These are phyloP conservation scores for Microbotryomycetes sp. DNA, from an alignment of 1,284 basidiomycete species.

Conservation along the genomic window DNA sequence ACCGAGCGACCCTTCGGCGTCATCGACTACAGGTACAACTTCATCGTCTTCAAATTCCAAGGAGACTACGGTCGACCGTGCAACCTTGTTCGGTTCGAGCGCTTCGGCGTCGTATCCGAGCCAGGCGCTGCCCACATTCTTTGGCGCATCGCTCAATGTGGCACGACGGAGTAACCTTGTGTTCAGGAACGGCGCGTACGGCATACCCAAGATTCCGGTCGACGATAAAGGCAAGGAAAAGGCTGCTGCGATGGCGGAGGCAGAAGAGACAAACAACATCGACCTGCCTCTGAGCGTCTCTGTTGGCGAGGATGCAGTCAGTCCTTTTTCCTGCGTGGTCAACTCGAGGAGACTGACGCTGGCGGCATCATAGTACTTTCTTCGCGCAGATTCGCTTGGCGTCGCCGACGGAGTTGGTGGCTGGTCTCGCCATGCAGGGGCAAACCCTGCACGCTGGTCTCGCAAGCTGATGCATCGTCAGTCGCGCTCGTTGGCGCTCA, in stretches of 20 bases:
- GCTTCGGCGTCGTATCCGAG: constrained; percentile 4
- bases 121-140: constrained; percentile 21
- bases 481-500: not conserved
- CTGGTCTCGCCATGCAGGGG: constrained; percentile 55
- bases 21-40: not conserved
- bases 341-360: constrained; percentile 69
- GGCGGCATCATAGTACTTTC: constrained; percentile 52
- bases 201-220: constrained; percentile 42
- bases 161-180: constrained; percentile 27
- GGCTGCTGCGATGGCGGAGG: constrained; percentile 14
- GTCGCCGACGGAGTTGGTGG: constrained; percentile 86
- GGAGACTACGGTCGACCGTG: constrained; percentile 3
- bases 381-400: constrained; percentile 69
- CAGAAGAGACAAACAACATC: constrained; percentile 20
- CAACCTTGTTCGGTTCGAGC: constrained; percentile 7
- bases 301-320: constrained; percentile 32
- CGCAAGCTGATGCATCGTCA: constrained; percentile 73
- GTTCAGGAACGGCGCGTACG: constrained; percentile 42
- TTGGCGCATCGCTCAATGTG: constrained; percentile 23
- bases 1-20: constrained; percentile 1
- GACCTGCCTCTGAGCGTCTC: constrained; percentile 36
- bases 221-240: constrained; percentile 34
- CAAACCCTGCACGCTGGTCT: constrained; percentile 67
- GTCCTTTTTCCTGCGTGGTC: constrained; percentile 49
- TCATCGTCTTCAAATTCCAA: constrained; percentile 1